Conservation (phyloP, 2,329 filamentous ascomycete species). For the Venturia pyrina region DNA sequence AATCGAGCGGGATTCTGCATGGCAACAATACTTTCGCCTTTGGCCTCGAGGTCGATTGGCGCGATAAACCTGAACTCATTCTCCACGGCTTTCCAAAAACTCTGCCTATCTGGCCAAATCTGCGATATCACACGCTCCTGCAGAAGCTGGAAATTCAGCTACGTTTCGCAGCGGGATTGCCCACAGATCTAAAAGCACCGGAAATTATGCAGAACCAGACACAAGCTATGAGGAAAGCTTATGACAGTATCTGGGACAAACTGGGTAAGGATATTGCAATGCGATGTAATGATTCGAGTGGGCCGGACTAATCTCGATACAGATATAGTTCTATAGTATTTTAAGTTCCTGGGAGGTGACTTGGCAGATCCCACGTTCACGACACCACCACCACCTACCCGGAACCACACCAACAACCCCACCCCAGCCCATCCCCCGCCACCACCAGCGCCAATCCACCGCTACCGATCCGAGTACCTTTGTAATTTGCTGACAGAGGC, state of each 20-base stretch:
- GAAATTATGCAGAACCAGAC: background rate
- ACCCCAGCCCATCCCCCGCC: background rate
- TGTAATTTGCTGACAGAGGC: background rate
- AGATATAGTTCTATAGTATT: constrained; percentile 9
- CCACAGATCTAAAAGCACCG: background rate
- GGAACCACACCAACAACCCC: background rate
- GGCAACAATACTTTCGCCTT: constrained; percentile 16
- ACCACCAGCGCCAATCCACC: background rate
- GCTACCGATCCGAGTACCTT: background rate
- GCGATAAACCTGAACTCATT: background rate
- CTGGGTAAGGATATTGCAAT: background rate
- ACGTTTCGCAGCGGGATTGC: background rate
- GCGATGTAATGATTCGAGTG: background rate
- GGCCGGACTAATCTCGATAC: too few species aligned
- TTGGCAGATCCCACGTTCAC: background rate
- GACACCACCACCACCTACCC: too few species aligned
- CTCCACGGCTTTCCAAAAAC: constrained; percentile 1
- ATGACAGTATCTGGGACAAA: background rate
- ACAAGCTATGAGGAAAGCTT: constrained; percentile 2
- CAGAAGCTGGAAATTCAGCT: background rate
- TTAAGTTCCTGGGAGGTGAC: background rate
- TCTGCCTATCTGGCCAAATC: background rate
- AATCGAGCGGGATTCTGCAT: constrained; percentile 20
- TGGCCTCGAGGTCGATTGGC: constrained; percentile 3
- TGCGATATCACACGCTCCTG: background rate